Evolutionary conservation across 2,329 filamentous ascomycete species (phyloP).

Genomic region (Incumbomyces delicatus): DNA sequence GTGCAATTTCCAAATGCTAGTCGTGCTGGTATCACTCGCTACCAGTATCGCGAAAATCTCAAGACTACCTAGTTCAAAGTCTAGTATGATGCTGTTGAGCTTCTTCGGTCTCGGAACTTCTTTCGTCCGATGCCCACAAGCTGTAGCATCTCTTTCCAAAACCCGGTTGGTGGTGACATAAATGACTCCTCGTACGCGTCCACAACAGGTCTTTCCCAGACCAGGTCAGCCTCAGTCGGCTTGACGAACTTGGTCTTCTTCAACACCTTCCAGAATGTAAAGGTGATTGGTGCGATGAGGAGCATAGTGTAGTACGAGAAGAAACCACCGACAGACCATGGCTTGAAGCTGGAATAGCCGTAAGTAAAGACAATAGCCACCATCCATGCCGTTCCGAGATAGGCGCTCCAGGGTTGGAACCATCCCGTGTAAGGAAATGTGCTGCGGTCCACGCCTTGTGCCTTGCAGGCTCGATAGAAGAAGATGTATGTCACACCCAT

Average conservation of each 20-base stretch:
- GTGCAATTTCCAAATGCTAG: no score
- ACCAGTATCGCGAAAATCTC: no score
- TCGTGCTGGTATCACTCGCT: no score
- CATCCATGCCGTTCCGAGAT: neutral
- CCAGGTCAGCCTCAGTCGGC: constrained; percentile 39
- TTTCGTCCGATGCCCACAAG: constrained; percentile 14
- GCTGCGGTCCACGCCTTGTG: constrained; percentile 57
- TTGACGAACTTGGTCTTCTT: constrained; percentile 42
- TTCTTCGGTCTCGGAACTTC: no score
- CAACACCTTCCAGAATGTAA: constrained; percentile 53
- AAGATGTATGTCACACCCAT: constrained; percentile 59
- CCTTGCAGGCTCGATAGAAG: constrained; percentile 57
- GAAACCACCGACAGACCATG: constrained; percentile 52
- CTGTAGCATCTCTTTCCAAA: constrained; percentile 18
- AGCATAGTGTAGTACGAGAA: constrained; percentile 57
- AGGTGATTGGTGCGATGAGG: constrained; percentile 45
- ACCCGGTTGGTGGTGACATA: constrained; percentile 32
- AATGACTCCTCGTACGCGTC: constrained; percentile 51
- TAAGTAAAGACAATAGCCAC: constrained; percentile 36
- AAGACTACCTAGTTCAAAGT: no score
- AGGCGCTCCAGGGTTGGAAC: constrained; percentile 45
- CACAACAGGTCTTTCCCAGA: constrained; percentile 50
- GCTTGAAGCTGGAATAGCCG: constrained; percentile 48
- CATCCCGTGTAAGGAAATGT: constrained; percentile 57
- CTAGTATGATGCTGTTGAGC: no score